phyloP scores from a whole-genome alignment of 306 rosid species.

The Castanospermum australe region DNA sequence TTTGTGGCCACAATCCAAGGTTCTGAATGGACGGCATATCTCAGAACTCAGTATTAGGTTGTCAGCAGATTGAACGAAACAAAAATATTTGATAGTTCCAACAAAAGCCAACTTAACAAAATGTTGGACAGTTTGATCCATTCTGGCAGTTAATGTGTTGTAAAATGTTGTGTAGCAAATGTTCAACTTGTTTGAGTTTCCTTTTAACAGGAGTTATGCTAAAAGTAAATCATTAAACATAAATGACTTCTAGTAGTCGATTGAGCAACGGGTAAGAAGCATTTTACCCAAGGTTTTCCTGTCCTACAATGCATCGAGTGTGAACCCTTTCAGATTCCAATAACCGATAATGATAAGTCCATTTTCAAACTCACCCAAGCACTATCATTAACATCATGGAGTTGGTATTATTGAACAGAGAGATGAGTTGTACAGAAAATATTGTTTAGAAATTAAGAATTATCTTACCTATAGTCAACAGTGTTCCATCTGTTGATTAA shows the following conservation, averaged over 20 bases:
- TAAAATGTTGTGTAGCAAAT: constrained; percentile 5
- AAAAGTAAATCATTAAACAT: neutral
- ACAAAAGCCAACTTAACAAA: neutral
- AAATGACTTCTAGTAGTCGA: neutral
- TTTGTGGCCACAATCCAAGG: neutral
- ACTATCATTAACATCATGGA: neutral
- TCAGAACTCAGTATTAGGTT: neutral
- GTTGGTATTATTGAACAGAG: neutral
- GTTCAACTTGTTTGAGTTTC: neutral
- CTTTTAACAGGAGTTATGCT: neutral
- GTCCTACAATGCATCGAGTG: neutral
- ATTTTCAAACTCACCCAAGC: neutral
- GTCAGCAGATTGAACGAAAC: neutral
- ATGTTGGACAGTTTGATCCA: neutral
- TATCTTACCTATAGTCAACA: neutral
- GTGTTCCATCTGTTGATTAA: neutral
- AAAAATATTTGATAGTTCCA: neutral
- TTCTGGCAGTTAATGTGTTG: neutral
- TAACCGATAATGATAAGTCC: neutral
- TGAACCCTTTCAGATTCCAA: neutral
- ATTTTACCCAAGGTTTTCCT: constrained; percentile 1
- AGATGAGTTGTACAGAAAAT: neutral
- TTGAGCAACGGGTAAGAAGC: neutral
- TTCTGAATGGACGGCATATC: neutral
- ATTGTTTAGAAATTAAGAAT: neutral